These are phyloP conservation scores for Boeremia exigua DNA, from an alignment of 2,329 filamentous ascomycete species.

Conservation along the genomic window DNA sequence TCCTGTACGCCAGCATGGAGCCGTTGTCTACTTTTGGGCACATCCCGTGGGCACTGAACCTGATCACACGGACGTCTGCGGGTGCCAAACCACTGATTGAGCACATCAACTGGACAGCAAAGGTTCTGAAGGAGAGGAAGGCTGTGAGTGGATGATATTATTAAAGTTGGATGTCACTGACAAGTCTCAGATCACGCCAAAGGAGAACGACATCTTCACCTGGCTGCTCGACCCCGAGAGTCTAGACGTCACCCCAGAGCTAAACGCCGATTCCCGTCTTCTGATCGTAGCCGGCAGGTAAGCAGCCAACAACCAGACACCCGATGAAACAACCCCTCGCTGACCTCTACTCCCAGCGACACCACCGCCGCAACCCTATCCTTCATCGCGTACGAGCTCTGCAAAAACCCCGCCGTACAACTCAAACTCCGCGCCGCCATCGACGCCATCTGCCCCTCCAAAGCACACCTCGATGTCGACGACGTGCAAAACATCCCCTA, in stretches of 20 bases:
- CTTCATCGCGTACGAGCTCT: constrained; percentile 40
- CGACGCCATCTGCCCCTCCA: constrained; percentile 22
- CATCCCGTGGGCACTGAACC: constrained; percentile 27
- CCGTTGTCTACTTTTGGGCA: constrained; percentile 30
- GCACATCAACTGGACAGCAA: constrained; percentile 33
- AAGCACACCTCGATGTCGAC: constrained; percentile 33
- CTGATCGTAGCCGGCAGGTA: constrained; percentile 43
- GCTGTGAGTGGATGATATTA: constrained; percentile 20
- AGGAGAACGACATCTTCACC: constrained; percentile 38
- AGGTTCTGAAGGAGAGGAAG: constrained; percentile 34
- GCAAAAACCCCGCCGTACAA: constrained; percentile 30
- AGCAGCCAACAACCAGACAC: too few species aligned
- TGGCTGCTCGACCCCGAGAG: constrained; percentile 31
- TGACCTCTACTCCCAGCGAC: constrained; percentile 29
- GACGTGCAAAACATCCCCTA: constrained; percentile 34
- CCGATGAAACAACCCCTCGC: too few species aligned
- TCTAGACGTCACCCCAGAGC: constrained; percentile 25
- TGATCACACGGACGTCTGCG: constrained; percentile 23
- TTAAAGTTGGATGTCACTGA: not conserved
- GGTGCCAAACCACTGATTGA: constrained; percentile 31
- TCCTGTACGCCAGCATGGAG: constrained; percentile 34
- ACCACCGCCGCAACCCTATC: constrained; percentile 38
- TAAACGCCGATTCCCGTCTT: constrained; percentile 37
- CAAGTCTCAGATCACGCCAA: constrained; percentile 24
- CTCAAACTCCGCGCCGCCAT: constrained; percentile 30